Percentiles rank a stretch among this genome's conserved stretches.
Evolutionary conservation across 768 basidiomycete species (phyloP).

Genomic region (Pleurotus pulmonarius): DNA sequence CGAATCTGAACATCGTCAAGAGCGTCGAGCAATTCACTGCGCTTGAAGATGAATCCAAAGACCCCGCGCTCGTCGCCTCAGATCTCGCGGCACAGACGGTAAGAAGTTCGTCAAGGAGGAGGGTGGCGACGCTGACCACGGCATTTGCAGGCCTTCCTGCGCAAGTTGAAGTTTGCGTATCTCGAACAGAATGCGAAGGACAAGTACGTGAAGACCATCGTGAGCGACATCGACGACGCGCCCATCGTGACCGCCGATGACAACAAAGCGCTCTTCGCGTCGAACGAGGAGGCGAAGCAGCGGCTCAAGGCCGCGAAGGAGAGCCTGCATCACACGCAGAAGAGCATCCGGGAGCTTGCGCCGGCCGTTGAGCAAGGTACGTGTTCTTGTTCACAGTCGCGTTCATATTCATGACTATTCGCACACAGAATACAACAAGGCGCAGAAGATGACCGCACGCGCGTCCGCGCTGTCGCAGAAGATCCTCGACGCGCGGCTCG

Average conservation of each 20-base stretch:
- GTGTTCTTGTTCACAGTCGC: not conserved
- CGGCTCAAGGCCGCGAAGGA: conserved; percentile 62
- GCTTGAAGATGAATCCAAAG: not conserved
- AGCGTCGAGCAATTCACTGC: conserved; percentile 4
- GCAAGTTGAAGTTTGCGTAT: conserved; percentile 86
- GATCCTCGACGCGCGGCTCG: conserved; percentile 80
- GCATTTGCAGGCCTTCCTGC: conserved; percentile 53
- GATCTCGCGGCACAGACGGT: conserved; percentile 5
- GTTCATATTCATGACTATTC: not conserved
- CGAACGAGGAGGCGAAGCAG: conserved; percentile 71
- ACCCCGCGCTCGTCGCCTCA: not conserved
- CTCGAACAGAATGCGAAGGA: conserved; percentile 90
- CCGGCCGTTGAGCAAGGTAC: conserved; percentile 68
- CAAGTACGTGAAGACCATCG: conserved; percentile 82
- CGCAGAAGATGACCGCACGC: conserved; percentile 47
- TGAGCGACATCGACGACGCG: conserved; percentile 80
- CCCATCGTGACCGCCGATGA: conserved; percentile 77
- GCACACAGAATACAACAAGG: conserved; percentile 53
- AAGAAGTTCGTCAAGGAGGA: not conserved
- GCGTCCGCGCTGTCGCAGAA: conserved; percentile 64
- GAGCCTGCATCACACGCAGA: conserved; percentile 55
- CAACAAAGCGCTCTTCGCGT: conserved; percentile 58
- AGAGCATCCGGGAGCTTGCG: conserved; percentile 59
- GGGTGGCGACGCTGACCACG: no score
- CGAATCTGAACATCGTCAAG: not conserved